Conservation (phyloP, 73 alveolate species). For the Tetrahymena elliotti region DNA sequence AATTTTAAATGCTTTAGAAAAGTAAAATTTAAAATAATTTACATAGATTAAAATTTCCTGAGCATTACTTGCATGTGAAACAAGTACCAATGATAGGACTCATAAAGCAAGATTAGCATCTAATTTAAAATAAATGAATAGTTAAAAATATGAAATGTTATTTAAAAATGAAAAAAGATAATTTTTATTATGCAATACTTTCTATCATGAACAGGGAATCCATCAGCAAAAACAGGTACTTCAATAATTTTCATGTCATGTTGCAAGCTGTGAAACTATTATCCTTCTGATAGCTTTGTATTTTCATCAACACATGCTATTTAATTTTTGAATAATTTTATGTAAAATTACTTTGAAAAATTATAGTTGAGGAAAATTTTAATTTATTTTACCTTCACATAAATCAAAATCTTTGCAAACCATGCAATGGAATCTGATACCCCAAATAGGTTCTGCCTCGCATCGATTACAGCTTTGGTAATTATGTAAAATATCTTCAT, state of each 20-base stretch:
- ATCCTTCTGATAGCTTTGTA: conserved; percentile 17
- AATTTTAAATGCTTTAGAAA: background rate
- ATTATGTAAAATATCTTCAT: conserved; percentile 71
- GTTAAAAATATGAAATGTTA: background rate
- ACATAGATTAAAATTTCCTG: conserved; percentile 47
- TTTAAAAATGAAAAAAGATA: background rate
- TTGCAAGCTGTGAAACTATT: background rate
- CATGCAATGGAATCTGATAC: conserved; percentile 68
- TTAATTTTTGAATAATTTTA: background rate
- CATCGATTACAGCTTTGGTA: conserved; percentile 76
- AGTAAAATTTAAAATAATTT: background rate
- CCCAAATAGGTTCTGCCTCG: conserved; percentile 84
- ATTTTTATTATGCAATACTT: background rate
- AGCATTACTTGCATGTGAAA: conserved; percentile 68
- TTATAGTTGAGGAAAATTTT: background rate
- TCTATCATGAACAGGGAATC: conserved; percentile 71
- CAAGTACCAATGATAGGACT: conserved; percentile 83
- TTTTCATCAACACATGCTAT: conserved; percentile 42
- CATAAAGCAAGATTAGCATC: conserved; percentile 68
- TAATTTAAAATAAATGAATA: background rate
- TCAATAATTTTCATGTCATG: conserved; percentile 70
- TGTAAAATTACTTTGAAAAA: background rate
- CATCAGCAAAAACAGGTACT: conserved; percentile 65
- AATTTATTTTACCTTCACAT: conserved; percentile 49
- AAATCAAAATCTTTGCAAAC: conserved; percentile 74